These are phyloP conservation scores for Fusarium goolgardi DNA, from an alignment of 2,329 filamentous ascomycete genomes.

Conservation along the genomic window DNA sequence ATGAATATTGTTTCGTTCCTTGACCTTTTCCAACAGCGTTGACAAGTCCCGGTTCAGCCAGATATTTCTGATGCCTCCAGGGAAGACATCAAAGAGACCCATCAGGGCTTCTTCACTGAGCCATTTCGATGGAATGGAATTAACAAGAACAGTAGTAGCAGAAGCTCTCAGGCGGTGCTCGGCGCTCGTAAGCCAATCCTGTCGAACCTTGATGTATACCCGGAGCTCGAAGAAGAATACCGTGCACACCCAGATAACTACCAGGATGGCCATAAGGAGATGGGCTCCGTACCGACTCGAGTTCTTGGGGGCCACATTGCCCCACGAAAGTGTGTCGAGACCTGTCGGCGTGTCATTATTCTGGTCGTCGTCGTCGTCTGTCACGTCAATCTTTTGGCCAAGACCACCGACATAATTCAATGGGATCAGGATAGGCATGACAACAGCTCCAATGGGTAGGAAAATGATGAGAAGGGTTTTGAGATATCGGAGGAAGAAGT, in stretches of 20 bases:
- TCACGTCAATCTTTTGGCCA: conserved; percentile 64
- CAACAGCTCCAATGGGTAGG: conserved; percentile 79
- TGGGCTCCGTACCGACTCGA: conserved; percentile 85
- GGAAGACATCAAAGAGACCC: conserved; percentile 93
- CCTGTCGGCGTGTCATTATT: conserved; percentile 61
- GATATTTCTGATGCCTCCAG: conserved; percentile 92
- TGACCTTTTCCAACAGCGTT: conserved; percentile 84
- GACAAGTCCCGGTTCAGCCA: conserved; percentile 96
- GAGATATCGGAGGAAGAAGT: conserved; percentile 94
- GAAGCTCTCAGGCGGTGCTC: conserved; percentile 94
- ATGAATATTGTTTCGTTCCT: conserved; percentile 77
- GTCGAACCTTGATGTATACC: conserved; percentile 91
- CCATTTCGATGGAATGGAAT: conserved; percentile 91
- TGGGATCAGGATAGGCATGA: conserved; percentile 87
- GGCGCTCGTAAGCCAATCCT: conserved; percentile 93
- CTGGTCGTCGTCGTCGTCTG: conserved; percentile 50
- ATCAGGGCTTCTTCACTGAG: conserved; percentile 82
- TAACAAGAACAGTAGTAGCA: conserved; percentile 94
- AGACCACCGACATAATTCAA: conserved; percentile 81
- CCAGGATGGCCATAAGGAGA: conserved; percentile 78
- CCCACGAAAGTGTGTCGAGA: conserved; percentile 86
- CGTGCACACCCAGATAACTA: conserved; percentile 85
- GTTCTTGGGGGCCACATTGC: conserved; percentile 78
- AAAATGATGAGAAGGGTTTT: conserved; percentile 88
- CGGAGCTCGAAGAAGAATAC: conserved; percentile 88